Percentiles rank a stretch among this genome's conserved stretches.
These are phyloP conservation scores for Arabis hirsuta DNA, from an alignment of 345 rosid genomes.

Conservation along the genomic window DNA sequence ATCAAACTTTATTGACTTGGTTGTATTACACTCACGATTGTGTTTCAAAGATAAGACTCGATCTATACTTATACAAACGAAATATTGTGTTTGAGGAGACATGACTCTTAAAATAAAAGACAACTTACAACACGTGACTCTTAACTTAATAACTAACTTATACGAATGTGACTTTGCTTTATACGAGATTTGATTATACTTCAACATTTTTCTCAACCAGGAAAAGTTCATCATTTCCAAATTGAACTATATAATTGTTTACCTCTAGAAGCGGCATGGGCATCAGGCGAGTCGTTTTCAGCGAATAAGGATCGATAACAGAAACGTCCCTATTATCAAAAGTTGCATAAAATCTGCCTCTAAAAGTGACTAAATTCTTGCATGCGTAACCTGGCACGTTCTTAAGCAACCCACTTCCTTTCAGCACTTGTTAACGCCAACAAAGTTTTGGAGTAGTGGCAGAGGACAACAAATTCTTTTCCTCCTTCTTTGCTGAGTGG, in stretches of 20 bases:
- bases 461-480: background rate
- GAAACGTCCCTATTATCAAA: rapidly evolving
- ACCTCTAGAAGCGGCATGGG: background rate
- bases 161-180: too few species aligned
- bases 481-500: background rate
- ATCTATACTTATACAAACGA: too few species aligned
- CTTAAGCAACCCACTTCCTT: background rate
- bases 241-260: background rate
- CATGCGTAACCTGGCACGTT: background rate
- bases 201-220: background rate
- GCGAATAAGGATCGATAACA: background rate
- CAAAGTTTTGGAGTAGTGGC: background rate
- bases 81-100: too few species aligned
- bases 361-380: background rate
- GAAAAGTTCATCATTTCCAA: constrained; percentile 2
- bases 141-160: too few species aligned
- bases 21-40: too few species aligned
- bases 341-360: background rate
- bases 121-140: too few species aligned
- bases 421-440: background rate
- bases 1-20: too few species aligned
- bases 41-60: too few species aligned
- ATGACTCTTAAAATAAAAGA: too few species aligned
- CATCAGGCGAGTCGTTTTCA: background rate
- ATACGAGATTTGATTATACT: too few species aligned